Conservation (phyloP, 345 rosid genomes). For the Salix koriyanagi region DNA sequence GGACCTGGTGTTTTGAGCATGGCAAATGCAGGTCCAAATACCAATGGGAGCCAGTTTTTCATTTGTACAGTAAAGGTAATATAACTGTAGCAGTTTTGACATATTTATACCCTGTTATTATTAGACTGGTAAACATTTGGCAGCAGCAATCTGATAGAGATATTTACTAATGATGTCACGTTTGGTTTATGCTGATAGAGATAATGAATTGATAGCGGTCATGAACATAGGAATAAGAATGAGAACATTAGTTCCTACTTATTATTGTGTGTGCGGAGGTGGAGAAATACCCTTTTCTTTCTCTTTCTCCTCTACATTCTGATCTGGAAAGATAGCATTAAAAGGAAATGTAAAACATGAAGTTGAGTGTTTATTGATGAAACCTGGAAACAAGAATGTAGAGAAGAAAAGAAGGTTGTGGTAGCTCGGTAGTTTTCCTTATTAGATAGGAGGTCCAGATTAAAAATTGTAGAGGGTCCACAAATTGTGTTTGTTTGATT, state of each 20-base stretch:
- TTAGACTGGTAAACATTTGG: background rate
- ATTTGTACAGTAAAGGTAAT: slow-evolving; percentile 79
- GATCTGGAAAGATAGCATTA: background rate
- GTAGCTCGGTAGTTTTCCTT: no score
- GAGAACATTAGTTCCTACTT: background rate
- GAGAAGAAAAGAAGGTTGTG: no score
- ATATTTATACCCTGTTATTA: background rate
- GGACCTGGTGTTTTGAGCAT: slow-evolving; percentile 89
- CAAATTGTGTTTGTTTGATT: background rate
- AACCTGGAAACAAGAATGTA: no score
- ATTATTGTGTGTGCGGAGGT: background rate
- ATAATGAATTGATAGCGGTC: background rate
- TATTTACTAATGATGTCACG: background rate
- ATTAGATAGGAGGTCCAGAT: no score
- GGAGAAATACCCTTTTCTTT: background rate
- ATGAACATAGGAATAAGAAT: background rate
- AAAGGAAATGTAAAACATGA: background rate
- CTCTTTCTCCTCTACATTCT: background rate
- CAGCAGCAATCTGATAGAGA: background rate
- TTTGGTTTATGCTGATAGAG: background rate
- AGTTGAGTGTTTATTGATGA: no score
- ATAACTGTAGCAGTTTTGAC: slow-evolving; percentile 1
- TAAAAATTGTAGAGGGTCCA: no score
- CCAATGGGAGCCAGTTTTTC: slow-evolving; percentile 94
- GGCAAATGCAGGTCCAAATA: slow-evolving; percentile 94